Evolutionary conservation across 495 filamentous ascomycete species (phyloP), one percentile per base, ranked within the genome.

Genomic region (Talaromyces borbonicus): DNA sequence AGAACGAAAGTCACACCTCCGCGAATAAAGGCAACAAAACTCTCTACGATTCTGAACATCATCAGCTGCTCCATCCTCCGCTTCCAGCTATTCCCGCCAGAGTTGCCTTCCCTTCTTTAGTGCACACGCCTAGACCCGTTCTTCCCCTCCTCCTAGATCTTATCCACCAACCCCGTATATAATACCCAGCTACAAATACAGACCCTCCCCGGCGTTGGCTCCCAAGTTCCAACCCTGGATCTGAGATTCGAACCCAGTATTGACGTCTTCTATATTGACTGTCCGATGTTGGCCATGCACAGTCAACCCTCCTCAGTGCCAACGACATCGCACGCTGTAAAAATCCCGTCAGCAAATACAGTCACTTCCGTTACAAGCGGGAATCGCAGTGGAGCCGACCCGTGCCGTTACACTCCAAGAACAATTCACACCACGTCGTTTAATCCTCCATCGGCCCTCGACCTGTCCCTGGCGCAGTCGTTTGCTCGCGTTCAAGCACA

Each of bases 211-310:
- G n/a, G n/a, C n/a, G n/a, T n/a, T 22, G 8, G 35, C 35, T 38
- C 26, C 6, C 26, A 6, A 5, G 26, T 29, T 29, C 35, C 35
- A 16, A 38, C 5, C 35, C 49, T 52, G 26, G 18, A 24, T 30
- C n/a, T n/a, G n/a, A n/a, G n/a, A n/a, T n/a, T n/a, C 23, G 11
- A 33, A 24, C 26, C 38, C 50, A 36, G 19, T 33, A 38, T 48
- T 11, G 19, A 36, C 40, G 25, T 16, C 40, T 37, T 31, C 40
- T 51, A 44, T 57, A 31, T 46, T 22, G 43, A 22, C 27, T 23
- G 23, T 31, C 55, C 57, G 61, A 68, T 72, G 65, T 62, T 69
- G 61, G 67, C 65, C 58, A 70, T 69, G 66, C 65, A 69, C 52
- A 62, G 62, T 59, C 51, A 27, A 26, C 20, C 12, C 35, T 26